Evolutionary conservation across 2,329 filamentous ascomycete genomes (phyloP).

Genomic region (Penicillium sp.): DNA sequence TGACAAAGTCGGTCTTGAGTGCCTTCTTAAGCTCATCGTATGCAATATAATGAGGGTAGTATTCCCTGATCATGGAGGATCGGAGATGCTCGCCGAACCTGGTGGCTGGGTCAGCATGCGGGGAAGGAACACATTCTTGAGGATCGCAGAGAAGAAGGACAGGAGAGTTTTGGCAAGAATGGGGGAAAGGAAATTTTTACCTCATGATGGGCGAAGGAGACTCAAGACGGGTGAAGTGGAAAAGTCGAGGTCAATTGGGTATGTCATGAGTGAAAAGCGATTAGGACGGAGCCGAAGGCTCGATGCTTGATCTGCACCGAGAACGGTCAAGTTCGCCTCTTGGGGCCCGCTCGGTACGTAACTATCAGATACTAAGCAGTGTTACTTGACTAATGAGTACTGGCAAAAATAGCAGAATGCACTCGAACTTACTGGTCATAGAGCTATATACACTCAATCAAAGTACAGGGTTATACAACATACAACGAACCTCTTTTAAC

Average conservation of each 20-base stretch:
- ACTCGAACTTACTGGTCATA: not conserved
- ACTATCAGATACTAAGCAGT: not conserved
- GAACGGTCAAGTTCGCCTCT: conserved; percentile 10
- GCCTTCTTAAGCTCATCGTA: conserved; percentile 90
- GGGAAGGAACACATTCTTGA: not conserved
- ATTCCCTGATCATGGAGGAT: conserved; percentile 92
- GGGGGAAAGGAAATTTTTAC: not conserved
- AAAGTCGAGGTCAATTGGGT: conserved; percentile 3
- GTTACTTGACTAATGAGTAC: not conserved
- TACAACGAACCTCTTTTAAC: not conserved
- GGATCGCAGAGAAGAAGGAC: not conserved
- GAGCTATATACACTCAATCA: not conserved
- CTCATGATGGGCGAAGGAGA: conserved; percentile 3
- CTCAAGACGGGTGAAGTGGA: not conserved
- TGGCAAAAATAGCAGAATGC: too few species aligned
- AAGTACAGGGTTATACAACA: not conserved
- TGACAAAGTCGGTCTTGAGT: conserved; percentile 68
- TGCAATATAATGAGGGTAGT: conserved; percentile 96
- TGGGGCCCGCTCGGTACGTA: not conserved
- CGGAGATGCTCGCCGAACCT: conserved; percentile 96
- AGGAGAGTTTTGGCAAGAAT: not conserved
- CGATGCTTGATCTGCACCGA: conserved; percentile 14
- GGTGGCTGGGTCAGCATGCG: conserved; percentile 15
- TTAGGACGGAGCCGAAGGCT: not conserved
- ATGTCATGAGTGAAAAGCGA: conserved; percentile 9